Evolutionary conservation across 139 green algal genomes (phyloP).

Genomic region (Nannochloris sp.): DNA sequence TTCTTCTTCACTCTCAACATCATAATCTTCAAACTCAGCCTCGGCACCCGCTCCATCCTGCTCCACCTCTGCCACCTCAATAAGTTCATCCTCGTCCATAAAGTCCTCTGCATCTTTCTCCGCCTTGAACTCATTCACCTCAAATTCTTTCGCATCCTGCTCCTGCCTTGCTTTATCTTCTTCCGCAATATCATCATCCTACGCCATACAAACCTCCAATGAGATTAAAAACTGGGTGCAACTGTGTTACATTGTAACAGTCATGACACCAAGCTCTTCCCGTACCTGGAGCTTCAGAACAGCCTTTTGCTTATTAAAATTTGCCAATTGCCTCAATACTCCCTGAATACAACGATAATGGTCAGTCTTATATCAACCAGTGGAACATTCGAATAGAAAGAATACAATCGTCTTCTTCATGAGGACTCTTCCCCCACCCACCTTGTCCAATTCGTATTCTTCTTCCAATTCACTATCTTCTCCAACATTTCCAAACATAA

Average conservation of each 20-base stretch:
- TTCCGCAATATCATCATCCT: neutral
- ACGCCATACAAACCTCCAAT: neutral
- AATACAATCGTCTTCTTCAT: neutral
- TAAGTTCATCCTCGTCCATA: constrained; percentile 27
- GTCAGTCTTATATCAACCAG: neutral
- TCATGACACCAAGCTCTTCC: neutral
- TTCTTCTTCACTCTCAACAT: constrained; percentile 18
- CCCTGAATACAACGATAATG: neutral
- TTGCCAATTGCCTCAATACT: neutral
- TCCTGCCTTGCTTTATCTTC: neutral
- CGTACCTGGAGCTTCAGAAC: neutral
- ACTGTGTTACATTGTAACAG: too few species aligned
- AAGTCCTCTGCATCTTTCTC: constrained; percentile 14
- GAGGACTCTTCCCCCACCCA: too few species aligned
- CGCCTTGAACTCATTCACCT: neutral
- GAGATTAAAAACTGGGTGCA: too few species aligned
- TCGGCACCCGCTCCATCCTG: neutral
- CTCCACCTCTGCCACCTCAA: constrained; percentile 20
- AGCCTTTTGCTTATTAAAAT: neutral
- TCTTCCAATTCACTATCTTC: constrained; percentile 21
- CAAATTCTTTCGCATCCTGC: neutral
- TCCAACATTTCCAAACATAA: constrained; percentile 26
- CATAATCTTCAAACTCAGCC: constrained; percentile 31
- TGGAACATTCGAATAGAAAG: neutral
- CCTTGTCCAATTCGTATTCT: constrained; percentile 12